Conservation (phyloP, 495 filamentous ascomycete genomes). For the Penicillium bovifimosum region DNA sequence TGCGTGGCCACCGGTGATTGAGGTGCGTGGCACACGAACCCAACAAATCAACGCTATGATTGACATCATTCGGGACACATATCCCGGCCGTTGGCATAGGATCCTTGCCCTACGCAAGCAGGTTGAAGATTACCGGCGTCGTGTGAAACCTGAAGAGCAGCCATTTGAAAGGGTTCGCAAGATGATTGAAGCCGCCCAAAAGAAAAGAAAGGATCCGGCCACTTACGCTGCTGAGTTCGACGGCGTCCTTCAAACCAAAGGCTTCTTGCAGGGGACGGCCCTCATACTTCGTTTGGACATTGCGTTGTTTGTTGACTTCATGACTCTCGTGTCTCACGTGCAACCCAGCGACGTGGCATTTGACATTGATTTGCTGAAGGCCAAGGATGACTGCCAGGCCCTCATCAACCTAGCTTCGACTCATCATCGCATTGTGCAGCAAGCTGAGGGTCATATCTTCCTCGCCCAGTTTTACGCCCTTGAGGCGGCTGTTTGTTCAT, state of each 20-base stretch:
- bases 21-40: not conserved
- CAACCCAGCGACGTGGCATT: conserved; percentile 2
- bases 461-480: conserved; percentile 34
- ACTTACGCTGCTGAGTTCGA: conserved; percentile 40
- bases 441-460: conserved; percentile 31
- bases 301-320: conserved; percentile 44
- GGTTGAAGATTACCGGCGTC: conserved; percentile 37
- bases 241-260: conserved; percentile 41
- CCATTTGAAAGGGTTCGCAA: conserved; percentile 53
- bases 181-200: conserved; percentile 46
- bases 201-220: conserved; percentile 31
- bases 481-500: conserved; percentile 16
- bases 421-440: conserved; percentile 11
- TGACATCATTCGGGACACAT: not conserved
- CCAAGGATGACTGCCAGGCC: conserved; percentile 27
- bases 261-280: conserved; percentile 41
- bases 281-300: conserved; percentile 53
- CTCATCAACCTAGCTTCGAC: conserved; percentile 9
- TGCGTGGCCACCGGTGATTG: not conserved
- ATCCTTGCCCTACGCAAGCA: conserved; percentile 35
- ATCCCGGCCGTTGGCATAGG: conserved; percentile 30
- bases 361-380: conserved; percentile 32
- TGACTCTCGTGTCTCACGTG: conserved; percentile 31
- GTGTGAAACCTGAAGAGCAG: conserved; percentile 52
- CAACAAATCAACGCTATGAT: conserved; percentile 5